phyloP scores from a whole-genome alignment of 2,329 filamentous ascomycete genomes.

The Fusarium camptoceras region DNA sequence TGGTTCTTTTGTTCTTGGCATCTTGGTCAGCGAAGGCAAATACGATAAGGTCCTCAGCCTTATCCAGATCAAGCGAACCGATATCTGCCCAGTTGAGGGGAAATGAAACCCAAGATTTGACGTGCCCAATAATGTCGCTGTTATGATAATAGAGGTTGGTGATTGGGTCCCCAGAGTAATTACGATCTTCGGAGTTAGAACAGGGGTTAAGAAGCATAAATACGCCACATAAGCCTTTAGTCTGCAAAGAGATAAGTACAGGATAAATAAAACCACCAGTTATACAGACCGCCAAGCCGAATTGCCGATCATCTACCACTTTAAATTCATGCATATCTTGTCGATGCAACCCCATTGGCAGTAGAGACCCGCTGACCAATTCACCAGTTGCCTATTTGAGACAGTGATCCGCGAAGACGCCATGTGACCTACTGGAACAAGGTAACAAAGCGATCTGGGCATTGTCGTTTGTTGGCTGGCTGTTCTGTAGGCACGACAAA shows the following conservation, averaged over 20 bases:
- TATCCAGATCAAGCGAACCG: not conserved
- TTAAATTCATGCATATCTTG: slow-evolving; percentile 14
- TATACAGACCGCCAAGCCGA: slow-evolving; percentile 1
- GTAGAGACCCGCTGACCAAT: not conserved
- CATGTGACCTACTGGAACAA: not conserved
- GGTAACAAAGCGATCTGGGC: not conserved
- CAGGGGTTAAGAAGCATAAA: not conserved
- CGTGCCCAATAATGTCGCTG: not conserved
- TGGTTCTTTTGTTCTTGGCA: slow-evolving; percentile 18
- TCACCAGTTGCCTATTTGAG: slow-evolving; percentile 2
- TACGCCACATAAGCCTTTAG: not conserved
- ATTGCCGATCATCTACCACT: slow-evolving; percentile 9
- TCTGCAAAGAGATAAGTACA: not conserved
- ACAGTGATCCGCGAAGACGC: not conserved
- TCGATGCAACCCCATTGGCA: not conserved
- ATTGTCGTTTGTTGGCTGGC: not conserved
- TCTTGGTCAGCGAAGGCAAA: not conserved
- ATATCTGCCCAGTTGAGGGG: not conserved
- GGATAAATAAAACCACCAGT: slow-evolving; percentile 8
- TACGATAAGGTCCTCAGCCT: not conserved
- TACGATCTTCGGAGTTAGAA: not conserved
- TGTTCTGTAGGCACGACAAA: not conserved
- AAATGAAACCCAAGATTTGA: not conserved
- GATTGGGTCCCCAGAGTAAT: not conserved
- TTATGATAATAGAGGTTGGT: not conserved